A percentile compares a stretch with the other conserved stretches of the same genome.
phyloP scores from a whole-genome alignment of 116 monocot genomes.

The Phalaenopsis hybrid region DNA sequence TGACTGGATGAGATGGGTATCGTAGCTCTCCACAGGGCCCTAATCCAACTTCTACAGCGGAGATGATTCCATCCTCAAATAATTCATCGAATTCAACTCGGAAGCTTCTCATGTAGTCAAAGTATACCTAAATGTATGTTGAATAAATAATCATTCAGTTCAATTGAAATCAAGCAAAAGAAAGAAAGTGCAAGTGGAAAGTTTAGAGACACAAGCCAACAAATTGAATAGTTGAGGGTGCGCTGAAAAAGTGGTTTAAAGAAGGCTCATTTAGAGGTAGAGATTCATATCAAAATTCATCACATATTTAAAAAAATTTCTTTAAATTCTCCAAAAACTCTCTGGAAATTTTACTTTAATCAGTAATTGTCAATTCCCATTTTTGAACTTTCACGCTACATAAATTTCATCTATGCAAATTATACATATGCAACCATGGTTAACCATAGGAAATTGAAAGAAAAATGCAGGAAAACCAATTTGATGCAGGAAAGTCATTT shows the following conservation, averaged over 20 bases:
- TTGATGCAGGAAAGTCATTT: too few species aligned
- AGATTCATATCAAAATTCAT: neutral
- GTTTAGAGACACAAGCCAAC: neutral
- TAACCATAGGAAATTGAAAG: too few species aligned
- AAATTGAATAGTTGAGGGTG: neutral
- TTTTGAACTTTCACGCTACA: neutral
- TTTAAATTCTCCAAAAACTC: neutral
- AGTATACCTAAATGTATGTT: conserved; percentile 63
- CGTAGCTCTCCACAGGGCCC: conserved; percentile 91
- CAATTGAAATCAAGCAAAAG: neutral
- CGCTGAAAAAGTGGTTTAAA: neutral
- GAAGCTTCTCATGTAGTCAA: conserved; percentile 97
- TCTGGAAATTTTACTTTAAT: neutral
- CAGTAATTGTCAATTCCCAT: neutral
- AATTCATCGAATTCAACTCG: conserved; percentile 74
- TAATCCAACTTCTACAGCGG: conserved; percentile 81
- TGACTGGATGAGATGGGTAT: conserved; percentile 77
- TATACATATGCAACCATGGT: too few species aligned
- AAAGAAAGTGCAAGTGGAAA: neutral
- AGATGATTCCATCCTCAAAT: conserved; percentile 86
- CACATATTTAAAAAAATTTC: neutral
- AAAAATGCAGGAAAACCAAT: too few species aligned
- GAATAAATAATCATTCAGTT: neutral
- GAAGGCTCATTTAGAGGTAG: neutral
- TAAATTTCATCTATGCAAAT: too few species aligned